Evolutionary conservation across 345 rosid genomes (phyloP), one percentile per base, ranked within the genome.

Genomic region (Corymbia maculata): DNA sequence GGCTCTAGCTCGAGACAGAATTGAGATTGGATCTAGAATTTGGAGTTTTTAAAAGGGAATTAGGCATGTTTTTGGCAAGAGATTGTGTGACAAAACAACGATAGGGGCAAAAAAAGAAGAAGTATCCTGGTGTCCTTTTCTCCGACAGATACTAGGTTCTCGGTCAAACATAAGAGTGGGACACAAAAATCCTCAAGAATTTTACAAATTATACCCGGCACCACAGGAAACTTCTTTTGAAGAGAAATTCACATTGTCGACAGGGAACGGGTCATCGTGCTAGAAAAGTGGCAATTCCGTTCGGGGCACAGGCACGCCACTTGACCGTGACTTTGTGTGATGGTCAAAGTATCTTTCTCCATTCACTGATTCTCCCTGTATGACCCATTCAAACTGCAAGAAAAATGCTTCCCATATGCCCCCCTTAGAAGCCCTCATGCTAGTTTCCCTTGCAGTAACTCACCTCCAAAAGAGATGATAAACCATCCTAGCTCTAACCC

Each of bases 1-100:
- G 97, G 22, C 93, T 98, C 14, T 96, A 95, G 91, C 92, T 88
- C 21, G 7, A 4, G 14, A 51, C 51, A 51, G 14, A 51, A 51
- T 55, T 21, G 28, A 55, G 61, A 57, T 24, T 59, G 66, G 13
- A 59, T n/a, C 26, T 59, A 59, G 11, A 59, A 1, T 59, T 59
- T 24, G 13, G 26, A 59, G 22, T 26, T 24, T 59, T 4, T 13
- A 24, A 26, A 59, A 49, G 51, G 66, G 66, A 59, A 0, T 57
- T 28, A 9, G 64, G 64, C n/a, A 28, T 57, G 4, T 9, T 57
- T 57, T 57, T 57, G 26, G 64, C 66, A 7, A 64, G 32, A 64
- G 70, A 28, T 12, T 26, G 26, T 6, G 70, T 30, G 42, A 30
- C 79, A 14, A 0, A 21, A 30, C 79, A 14, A 0, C 7, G 44